Base-by-base conservation (phyloP, 352 stramenopile species). In the Globisporangium takayamanum region DNA sequence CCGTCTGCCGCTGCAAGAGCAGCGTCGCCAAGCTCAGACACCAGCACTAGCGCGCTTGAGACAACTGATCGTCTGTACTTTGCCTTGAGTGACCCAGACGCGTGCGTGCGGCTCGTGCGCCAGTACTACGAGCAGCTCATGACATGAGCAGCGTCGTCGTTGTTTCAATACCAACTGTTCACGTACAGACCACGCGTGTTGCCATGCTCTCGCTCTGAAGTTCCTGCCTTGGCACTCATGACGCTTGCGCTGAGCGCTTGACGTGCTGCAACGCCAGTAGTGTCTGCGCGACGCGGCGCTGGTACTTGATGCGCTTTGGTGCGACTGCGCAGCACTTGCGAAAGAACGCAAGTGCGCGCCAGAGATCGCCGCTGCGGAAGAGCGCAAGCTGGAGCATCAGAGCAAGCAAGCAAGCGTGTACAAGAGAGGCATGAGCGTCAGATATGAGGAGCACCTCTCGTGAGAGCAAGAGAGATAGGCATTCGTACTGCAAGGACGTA, bases 401-500 rank as follows among this genome's bases (percentile, higher is more conserved):
- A 4, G 12, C 12, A 46, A 15, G 16, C 3, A 14, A 7, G 54
- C 22, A 42, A 26, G 57, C 22, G 53, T 36, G 20, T 4, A 50
- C 25, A 5, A 44, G 25, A 37, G 3, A 22, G 20, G 16, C 30
- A 37, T 15, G 39, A 50, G 46, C 42, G 6, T 42, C 5, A 28
- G 25, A 3, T 51, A 20, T 8, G 36, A 50, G 41, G 14, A 2
- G 54, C 16, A 20, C 25, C 30, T 5, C 33, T 18, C 45, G 26
- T 22, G 16, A 0, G 36, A 42, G 44, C 20, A 37, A 5, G 54
- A 20, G 14, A 55, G 47, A 10, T 11, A 60, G 2, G 3, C 44
- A 10, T 44, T 63, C 49, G 58, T 63, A 87, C 79, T 62, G 64
- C 79, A 51, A 76, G 66, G 33, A 89, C 63, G 52, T 89, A 85